Evolutionary conservation across 345 rosid genomes (phyloP).

Genomic region (Pistacia atlantica): DNA sequence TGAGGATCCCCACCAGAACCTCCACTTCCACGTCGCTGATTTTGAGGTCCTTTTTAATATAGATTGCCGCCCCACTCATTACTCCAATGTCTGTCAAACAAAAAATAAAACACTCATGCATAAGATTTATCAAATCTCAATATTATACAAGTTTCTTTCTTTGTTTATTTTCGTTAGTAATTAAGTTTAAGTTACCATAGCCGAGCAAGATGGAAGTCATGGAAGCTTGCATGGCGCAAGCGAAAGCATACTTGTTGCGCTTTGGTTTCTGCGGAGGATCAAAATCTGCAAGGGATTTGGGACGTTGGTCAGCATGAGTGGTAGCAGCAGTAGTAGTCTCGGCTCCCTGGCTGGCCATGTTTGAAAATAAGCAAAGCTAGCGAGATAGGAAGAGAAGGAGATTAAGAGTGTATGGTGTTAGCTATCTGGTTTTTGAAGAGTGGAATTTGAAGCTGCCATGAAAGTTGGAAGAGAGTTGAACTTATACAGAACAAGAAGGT

Average conservation of each 20-base stretch:
- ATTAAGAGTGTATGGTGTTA: not conserved
- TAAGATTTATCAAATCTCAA: not conserved
- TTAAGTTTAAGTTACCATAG: conserved; percentile 46
- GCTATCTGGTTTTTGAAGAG: not conserved
- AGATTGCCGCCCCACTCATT: conserved; percentile 51
- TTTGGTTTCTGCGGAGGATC: conserved; percentile 53
- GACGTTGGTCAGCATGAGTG: not conserved
- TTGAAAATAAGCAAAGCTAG: conserved; percentile 8
- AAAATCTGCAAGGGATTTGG: conserved; percentile 43
- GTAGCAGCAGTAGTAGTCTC: conserved; percentile 1
- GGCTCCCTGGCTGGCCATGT: conserved; percentile 14
- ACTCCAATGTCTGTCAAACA: conserved; percentile 43
- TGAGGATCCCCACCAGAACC: conserved; percentile 63
- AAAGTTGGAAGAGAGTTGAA: not conserved
- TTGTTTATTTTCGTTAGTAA: too few species aligned
- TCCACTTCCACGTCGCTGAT: conserved; percentile 41
- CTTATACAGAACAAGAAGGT: conserved; percentile 15
- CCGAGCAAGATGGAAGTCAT: conserved; percentile 86
- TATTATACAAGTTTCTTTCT: too few species aligned
- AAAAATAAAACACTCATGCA: not conserved
- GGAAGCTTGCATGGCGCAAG: conserved; percentile 73
- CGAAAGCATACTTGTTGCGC: conserved; percentile 67
- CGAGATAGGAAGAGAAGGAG: too few species aligned
- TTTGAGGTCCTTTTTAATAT: conserved; percentile 37
- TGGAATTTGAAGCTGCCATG: conserved; percentile 18